Evolutionary conservation across 2,329 filamentous ascomycete genomes (phyloP), one percentile per base, ranked within the genome.

Genomic region (Penicillium polonicum): DNA sequence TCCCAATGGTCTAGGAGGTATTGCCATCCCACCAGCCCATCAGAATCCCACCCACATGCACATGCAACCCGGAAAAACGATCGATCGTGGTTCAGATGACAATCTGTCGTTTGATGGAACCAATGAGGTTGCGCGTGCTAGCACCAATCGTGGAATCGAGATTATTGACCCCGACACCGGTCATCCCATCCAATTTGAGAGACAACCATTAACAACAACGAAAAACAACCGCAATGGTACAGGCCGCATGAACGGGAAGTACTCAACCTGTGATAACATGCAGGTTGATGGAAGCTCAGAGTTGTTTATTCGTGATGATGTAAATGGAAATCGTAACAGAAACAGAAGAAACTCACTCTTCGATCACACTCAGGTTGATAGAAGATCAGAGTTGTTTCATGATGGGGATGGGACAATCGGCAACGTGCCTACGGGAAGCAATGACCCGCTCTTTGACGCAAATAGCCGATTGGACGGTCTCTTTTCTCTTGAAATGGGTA

Each of bases 141-240:
- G 25, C 9, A 23, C 7, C 5, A 36, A 44, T 19, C 53, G 53
- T 35, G 12, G 39, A 7, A 27, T 56, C 5, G 38, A 41, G 2
- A 56, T 56, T 10, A 44, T 52, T 25, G 33, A 56, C 19, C 53
- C 53, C 2, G 4, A 25, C 4, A 56, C 53, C 29, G 48, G 53
- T 9, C 21, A 27, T 27, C 50, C 41, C 1, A 52, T 52, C 8
- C 17, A 36, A 36, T 36, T 52, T n/a, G 41, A 52, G 31, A 27
- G 39, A 12, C 17, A 36, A 29, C n/a, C 9, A 17, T 19, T 25
- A 15, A 44, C 17, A 21, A 5, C 29, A 31, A 5, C 48, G 33
- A 33, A 43, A 6, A 39, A 21, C n/a, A 29, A 9, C n/a, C 8
- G 13, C 5, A 41, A 29, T 42, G 36, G 8, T 9, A 23, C 45